phyloP scores from a whole-genome alignment of 2,329 filamentous ascomycete species.

The Elsinoe ampelina region DNA sequence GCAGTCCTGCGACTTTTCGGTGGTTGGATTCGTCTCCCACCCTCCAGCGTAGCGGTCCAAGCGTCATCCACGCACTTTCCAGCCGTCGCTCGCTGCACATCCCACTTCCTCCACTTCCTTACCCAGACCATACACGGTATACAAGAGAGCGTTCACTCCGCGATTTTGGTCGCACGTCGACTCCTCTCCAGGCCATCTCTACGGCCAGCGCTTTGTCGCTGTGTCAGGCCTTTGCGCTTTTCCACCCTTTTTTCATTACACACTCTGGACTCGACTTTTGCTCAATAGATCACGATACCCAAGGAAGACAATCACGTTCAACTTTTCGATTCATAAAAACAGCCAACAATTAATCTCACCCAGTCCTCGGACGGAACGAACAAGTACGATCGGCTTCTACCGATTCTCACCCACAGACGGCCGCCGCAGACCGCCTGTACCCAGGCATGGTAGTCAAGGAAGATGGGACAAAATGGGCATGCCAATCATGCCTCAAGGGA shows the following conservation, averaged over 20 bases:
- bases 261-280: conserved; percentile 4
- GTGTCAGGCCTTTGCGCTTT: conserved; percentile 25
- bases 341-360: conserved; percentile 15
- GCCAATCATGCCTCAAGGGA: conserved; percentile 94
- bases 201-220: conserved; percentile 29
- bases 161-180: conserved; percentile 20
- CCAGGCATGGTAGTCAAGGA: conserved; percentile 28
- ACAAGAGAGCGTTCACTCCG: conserved; percentile 33
- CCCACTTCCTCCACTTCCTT: conserved; percentile 14
- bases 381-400: conserved; percentile 2
- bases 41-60: conserved; percentile 1
- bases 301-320: conserved; percentile 11
- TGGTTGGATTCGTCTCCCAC: conserved; percentile 3
- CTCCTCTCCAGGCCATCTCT: conserved; percentile 20
- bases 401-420: conserved; percentile 12
- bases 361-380: conserved; percentile 13
- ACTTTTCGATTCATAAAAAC: conserved; percentile 15
- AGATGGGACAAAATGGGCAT: conserved; percentile 95
- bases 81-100: conserved; percentile 12
- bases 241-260: conserved; percentile 10
- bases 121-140: conserved; percentile 17
- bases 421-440: conserved; percentile 12
- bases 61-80: conserved; percentile 11
- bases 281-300: conserved; percentile 13
- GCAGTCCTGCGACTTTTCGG: not conserved